Percentiles rank a stretch among this genome's conserved stretches.
Evolutionary conservation across 1,139 yeast species (phyloP).

Genomic region (Taphrina betulina): DNA sequence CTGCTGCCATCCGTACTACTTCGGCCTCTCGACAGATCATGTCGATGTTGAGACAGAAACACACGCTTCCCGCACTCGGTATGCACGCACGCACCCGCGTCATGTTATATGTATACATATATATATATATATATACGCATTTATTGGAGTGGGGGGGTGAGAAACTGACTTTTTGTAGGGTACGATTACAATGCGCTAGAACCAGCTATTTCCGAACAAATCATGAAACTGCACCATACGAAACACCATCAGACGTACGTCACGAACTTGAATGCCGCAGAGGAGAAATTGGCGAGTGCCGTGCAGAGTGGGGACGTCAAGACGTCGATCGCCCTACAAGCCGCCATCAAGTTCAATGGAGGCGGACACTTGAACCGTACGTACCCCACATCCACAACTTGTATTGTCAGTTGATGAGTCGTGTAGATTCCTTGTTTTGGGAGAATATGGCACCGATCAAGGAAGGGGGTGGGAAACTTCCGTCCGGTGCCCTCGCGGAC

Average conservation of each 20-base stretch:
- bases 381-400: not conserved
- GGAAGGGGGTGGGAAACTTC: constrained; percentile 83
- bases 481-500: constrained; percentile 59
- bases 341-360: constrained; percentile 86
- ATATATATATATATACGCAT: too few species aligned
- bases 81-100: too few species aligned
- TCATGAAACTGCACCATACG: constrained; percentile 72
- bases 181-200: constrained; percentile 59
- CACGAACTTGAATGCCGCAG: constrained; percentile 78
- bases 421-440: constrained; percentile 63
- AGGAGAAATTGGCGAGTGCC: constrained; percentile 76
- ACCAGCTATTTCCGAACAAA: constrained; percentile 84
- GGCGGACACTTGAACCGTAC: constrained; percentile 89
- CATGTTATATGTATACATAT: too few species aligned
- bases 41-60: not conserved
- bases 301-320: constrained; percentile 63
- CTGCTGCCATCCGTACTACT: too few species aligned
- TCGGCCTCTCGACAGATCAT: not conserved
- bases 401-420: too few species aligned
- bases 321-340: constrained; percentile 67
- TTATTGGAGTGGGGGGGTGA: too few species aligned
- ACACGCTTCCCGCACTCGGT: not conserved
- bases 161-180: too few species aligned
- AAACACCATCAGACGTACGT: constrained; percentile 97
- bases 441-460: constrained; percentile 81